Evolutionary conservation across 108 stramenopile genomes (phyloP).

Genomic region (Fragilariopsis cylindrus): DNA sequence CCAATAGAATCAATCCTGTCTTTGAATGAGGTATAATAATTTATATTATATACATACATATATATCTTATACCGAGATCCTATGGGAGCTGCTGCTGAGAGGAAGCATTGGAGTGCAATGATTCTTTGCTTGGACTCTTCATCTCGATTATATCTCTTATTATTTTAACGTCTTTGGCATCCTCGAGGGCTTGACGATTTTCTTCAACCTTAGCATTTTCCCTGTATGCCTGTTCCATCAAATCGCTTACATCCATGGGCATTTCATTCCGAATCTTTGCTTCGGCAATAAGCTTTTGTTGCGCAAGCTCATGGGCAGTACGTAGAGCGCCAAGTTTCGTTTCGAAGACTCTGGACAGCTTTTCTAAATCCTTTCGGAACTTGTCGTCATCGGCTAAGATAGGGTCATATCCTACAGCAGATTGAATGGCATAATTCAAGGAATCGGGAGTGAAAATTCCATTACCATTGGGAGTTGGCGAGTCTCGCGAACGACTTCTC

Average conservation of each 20-base stretch:
- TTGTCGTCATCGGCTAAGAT: conserved; percentile 54
- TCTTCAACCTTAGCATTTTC: conserved; percentile 48
- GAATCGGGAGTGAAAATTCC: conserved; percentile 43
- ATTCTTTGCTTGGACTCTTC: not conserved
- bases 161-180: conserved; percentile 35
- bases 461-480: conserved; percentile 11
- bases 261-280: conserved; percentile 68
- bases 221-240: conserved; percentile 79
- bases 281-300: conserved; percentile 80
- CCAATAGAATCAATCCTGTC: no score
- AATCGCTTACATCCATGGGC: conserved; percentile 67
- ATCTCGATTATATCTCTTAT: conserved; percentile 25
- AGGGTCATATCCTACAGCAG: conserved; percentile 60
- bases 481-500: not conserved
- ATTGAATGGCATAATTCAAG: conserved; percentile 35
- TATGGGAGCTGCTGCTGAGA: not conserved
- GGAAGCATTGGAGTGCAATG: not conserved
- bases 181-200: conserved; percentile 34
- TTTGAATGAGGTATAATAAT: no score
- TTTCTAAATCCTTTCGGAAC: conserved; percentile 66
- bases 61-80: no score
- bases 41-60: no score
- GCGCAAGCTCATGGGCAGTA: conserved; percentile 77
- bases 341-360: conserved; percentile 71
- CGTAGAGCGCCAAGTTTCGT: conserved; percentile 62